A percentile compares a stretch with the other conserved stretches of the same genome.
phyloP scores from a whole-genome alignment of 1,139 yeast genomes.

The Yamadazyma buinensis region DNA sequence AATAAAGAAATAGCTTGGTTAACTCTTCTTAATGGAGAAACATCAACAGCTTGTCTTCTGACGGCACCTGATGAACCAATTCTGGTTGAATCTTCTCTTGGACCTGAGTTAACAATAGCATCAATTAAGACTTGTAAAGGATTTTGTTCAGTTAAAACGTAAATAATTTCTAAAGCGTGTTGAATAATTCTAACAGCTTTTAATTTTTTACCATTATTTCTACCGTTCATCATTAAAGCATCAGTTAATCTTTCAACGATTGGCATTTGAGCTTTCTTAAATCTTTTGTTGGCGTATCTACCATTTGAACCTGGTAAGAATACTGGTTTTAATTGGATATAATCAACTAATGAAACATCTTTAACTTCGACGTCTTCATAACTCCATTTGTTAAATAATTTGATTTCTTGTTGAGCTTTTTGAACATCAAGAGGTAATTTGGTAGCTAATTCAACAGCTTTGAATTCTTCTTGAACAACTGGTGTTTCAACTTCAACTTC shows the following conservation, averaged over 20 bases:
- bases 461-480: slow-evolving; percentile 72
- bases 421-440: slow-evolving; percentile 96
- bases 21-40: slow-evolving; percentile 99
- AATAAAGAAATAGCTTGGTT: slow-evolving; percentile 98
- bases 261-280: slow-evolving; percentile 99
- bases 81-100: slow-evolving; percentile 99
- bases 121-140: slow-evolving; percentile 99
- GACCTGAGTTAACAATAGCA: slow-evolving; percentile 99
- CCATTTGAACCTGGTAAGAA: slow-evolving; percentile 99
- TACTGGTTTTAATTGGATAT: slow-evolving; percentile 97
- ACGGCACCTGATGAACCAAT: slow-evolving; percentile 99
- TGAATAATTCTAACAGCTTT: slow-evolving; percentile 99
- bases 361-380: slow-evolving; percentile 96
- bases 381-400: slow-evolving; percentile 99
- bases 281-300: slow-evolving; percentile 99
- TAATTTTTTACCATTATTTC: slow-evolving; percentile 99
- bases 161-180: slow-evolving; percentile 97
- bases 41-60: slow-evolving; percentile 99
- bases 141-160: slow-evolving; percentile 98
- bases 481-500: slow-evolving; percentile 49
- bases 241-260: slow-evolving; percentile 98
- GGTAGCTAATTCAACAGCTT: slow-evolving; percentile 85
- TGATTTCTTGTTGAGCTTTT: slow-evolving; percentile 94
- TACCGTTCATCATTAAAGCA: slow-evolving; percentile 99
- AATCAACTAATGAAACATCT: slow-evolving; percentile 97